A percentile compares a stretch with the other conserved stretches of the same genome.
phyloP scores from a whole-genome alignment of 768 basidiomycete species.

The Phaeolepiota aurea region DNA sequence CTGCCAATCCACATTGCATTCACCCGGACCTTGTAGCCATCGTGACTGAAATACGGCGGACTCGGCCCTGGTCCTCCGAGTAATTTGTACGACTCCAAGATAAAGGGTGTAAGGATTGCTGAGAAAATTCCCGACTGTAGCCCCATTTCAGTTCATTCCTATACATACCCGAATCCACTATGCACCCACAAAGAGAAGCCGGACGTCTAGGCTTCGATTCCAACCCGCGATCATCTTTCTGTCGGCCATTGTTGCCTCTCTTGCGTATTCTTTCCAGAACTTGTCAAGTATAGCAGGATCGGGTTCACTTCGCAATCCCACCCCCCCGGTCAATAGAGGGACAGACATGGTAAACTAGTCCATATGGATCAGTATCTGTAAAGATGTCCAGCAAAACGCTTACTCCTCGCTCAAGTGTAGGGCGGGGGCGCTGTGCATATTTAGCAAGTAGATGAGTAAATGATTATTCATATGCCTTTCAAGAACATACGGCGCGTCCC shows the following conservation, averaged over 20 bases:
- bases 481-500: neutral
- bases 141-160: neutral
- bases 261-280: conserved; percentile 4
- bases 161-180: neutral
- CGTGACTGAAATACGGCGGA: conserved; percentile 3
- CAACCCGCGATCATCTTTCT: conserved; percentile 5
- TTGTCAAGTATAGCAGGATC: conserved; percentile 2
- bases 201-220: conserved; percentile 6
- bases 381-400: too few relatives aligned
- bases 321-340: neutral
- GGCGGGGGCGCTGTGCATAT: too few relatives aligned
- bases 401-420: neutral
- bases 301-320: neutral
- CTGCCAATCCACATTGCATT: conserved; percentile 12
- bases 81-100: conserved; percentile 9
- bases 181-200: conserved; percentile 8
- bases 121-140: conserved; percentile 9
- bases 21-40: conserved; percentile 8
- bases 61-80: conserved; percentile 1
- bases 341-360: conserved; percentile 1
- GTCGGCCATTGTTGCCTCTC: conserved; percentile 5
- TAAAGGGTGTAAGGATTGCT: conserved; percentile 10
- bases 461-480: too few relatives aligned
- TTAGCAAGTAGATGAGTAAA: too few relatives aligned
- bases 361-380: too few relatives aligned